phyloP scores from a whole-genome alignment of 371 early-diverging fungal genomes.

The Rhizopus arrhizus region DNA sequence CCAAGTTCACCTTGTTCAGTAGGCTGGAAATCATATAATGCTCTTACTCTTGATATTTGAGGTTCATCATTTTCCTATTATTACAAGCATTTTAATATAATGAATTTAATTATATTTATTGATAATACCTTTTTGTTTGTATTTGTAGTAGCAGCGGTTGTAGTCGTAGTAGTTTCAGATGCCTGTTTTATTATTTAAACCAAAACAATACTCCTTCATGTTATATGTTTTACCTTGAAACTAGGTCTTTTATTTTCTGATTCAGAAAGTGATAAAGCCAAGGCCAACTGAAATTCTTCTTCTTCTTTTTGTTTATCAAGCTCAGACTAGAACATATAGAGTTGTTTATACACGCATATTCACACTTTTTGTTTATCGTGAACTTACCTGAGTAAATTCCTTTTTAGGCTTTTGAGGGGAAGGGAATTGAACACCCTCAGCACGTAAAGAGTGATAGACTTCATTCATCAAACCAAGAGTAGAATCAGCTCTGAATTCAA shows the following conservation, averaged over 20 bases:
- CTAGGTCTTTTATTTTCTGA: conserved; percentile 52
- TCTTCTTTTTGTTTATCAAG: conserved; percentile 84
- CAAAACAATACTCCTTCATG: conserved; percentile 25
- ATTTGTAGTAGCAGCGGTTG: conserved; percentile 3
- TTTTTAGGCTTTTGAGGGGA: conserved; percentile 82
- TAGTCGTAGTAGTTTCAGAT: conserved; percentile 21
- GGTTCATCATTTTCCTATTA: conserved; percentile 23
- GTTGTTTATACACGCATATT: neutral
- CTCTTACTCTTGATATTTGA: conserved; percentile 74
- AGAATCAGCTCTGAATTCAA: conserved; percentile 80
- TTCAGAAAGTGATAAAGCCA: conserved; percentile 87
- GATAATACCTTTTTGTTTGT: conserved; percentile 1
- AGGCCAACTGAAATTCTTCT: conserved; percentile 87
- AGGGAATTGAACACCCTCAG: conserved; percentile 74
- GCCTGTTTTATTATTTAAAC: conserved; percentile 10
- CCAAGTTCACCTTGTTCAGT: conserved; percentile 84
- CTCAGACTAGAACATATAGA: conserved; percentile 45
- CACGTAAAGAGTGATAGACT: conserved; percentile 69
- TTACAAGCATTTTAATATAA: neutral
- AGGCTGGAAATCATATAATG: conserved; percentile 84
- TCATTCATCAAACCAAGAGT: conserved; percentile 86
- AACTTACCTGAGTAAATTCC: conserved; percentile 60
- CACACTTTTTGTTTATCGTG: neutral
- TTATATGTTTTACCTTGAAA: conserved; percentile 34
- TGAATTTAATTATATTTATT: neutral